Evolutionary conservation across 805 yeast species (phyloP).

Genomic region (Debaryomyces tyrocola): DNA sequence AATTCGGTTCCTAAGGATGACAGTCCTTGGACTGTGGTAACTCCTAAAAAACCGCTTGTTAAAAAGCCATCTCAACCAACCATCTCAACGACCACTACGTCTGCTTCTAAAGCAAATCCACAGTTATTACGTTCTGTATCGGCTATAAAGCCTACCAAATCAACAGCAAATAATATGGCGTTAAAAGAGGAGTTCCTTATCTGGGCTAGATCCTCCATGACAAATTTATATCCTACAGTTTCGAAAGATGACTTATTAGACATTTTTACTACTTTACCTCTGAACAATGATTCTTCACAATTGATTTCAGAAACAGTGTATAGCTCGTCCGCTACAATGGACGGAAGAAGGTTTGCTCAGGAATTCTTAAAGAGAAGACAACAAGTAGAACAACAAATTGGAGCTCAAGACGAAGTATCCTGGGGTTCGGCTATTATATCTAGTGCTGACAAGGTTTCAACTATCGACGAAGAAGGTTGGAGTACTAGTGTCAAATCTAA

Average conservation of each 20-base stretch:
- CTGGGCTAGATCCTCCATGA: conserved; percentile 72
- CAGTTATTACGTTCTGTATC: conserved; percentile 38
- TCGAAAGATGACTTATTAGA: conserved; percentile 76
- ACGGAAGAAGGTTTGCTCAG: conserved; percentile 89
- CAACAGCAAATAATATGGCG: conserved; percentile 20
- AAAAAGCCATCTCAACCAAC: conserved; percentile 20
- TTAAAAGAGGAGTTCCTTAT: conserved; percentile 57
- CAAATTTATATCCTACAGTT: conserved; percentile 70
- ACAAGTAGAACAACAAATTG: conserved; percentile 59
- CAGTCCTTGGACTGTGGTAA: conserved; percentile 47
- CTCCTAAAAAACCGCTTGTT: conserved; percentile 36
- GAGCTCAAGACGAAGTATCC: conserved; percentile 44
- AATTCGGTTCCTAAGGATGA: conserved; percentile 26
- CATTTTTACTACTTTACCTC: conserved; percentile 77
- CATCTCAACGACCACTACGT: conserved; percentile 13
- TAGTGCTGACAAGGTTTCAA: conserved; percentile 36
- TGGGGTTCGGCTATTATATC: conserved; percentile 73
- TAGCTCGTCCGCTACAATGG: conserved; percentile 85
- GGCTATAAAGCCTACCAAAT: conserved; percentile 28
- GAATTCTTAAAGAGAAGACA: conserved; percentile 82
- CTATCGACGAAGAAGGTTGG: conserved; percentile 49
- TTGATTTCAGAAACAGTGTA: conserved; percentile 91
- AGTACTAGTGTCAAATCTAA: conserved; percentile 41
- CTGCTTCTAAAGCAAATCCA: conserved; percentile 28
- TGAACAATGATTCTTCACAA: conserved; percentile 70